Percentiles rank a stretch among this genome's conserved stretches.
These are phyloP conservation scores for Colletotrichum sp. DNA, from an alignment of 2,329 filamentous ascomycete species.

Conservation along the genomic window DNA sequence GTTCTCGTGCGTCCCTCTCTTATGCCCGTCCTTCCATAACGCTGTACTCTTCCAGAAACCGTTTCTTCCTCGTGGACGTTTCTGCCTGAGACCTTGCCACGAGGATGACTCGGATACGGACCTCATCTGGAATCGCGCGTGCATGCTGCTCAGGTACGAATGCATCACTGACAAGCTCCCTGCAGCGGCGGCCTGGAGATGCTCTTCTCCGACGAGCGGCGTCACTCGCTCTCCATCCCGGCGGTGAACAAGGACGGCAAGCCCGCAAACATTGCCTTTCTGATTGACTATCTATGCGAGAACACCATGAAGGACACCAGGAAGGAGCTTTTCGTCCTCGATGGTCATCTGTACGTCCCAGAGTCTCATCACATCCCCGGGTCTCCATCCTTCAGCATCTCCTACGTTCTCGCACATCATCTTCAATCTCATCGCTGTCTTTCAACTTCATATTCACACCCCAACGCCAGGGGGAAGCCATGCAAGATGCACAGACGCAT, in stretches of 20 bases:
- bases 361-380: conserved; percentile 12
- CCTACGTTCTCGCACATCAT: not conserved
- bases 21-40: not conserved
- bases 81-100: not conserved
- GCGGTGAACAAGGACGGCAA: conserved; percentile 62
- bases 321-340: conserved; percentile 88
- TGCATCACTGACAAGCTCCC: conserved; percentile 8
- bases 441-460: conserved; percentile 20
- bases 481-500: not conserved
- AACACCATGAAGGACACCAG: conserved; percentile 85
- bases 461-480: not conserved
- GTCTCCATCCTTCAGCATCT: conserved; percentile 10
- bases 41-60: not conserved
- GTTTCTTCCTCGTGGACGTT: not conserved
- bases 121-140: not conserved
- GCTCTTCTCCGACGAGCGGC: conserved; percentile 84
- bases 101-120: not conserved
- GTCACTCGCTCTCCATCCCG: conserved; percentile 74
- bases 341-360: conserved; percentile 80
- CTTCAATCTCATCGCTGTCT: not conserved
- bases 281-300: conserved; percentile 81
- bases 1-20: conserved; percentile 58
- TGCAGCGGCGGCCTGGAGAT: conserved; percentile 88
- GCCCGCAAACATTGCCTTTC: conserved; percentile 72
- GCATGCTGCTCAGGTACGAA: not conserved